phyloP scores from a whole-genome alignment of 202 grass and related monocot genomes.

The Zoysia matrella region DNA sequence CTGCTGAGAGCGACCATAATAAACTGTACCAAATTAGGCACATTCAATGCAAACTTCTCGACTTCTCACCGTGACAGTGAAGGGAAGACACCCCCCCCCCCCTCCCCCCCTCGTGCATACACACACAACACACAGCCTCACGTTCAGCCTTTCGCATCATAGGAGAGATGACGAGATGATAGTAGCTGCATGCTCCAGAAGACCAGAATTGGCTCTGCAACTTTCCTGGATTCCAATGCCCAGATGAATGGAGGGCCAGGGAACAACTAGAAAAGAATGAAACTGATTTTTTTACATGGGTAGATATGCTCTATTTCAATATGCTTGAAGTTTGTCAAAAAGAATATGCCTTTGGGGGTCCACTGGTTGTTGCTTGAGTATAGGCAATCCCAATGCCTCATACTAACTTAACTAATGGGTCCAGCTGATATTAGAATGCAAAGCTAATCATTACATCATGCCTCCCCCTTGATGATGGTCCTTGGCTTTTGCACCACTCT shows the following conservation, averaged over 20 bases:
- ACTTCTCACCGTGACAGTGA: slow-evolving; percentile 2
- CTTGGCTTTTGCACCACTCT: slow-evolving; percentile 42
- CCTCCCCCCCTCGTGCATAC: no score
- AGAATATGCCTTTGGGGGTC: slow-evolving; percentile 28
- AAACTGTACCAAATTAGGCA: slow-evolving; percentile 23
- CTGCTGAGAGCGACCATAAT: slow-evolving; percentile 43
- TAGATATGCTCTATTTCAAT: slow-evolving; percentile 49
- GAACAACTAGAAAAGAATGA: slow-evolving; percentile 40
- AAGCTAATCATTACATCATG: slow-evolving; percentile 54
- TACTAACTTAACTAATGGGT: slow-evolving; percentile 49
- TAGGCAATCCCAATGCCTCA: slow-evolving; percentile 55
- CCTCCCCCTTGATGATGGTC: slow-evolving; percentile 43
- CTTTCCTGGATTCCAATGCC: slow-evolving; percentile 59
- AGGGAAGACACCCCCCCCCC: neutral
- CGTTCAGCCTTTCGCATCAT: slow-evolving; percentile 50
- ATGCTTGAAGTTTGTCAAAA: slow-evolving; percentile 48
- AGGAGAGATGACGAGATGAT: slow-evolving; percentile 9
- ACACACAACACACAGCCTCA: slow-evolving; percentile 19
- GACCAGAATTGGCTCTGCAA: slow-evolving; percentile 36
- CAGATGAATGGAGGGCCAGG: slow-evolving; percentile 39
- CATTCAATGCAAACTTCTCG: slow-evolving; percentile 36
- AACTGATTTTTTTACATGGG: slow-evolving; percentile 41
- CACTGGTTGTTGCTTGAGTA: slow-evolving; percentile 46
- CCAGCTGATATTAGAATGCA: slow-evolving; percentile 37
- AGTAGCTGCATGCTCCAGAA: slow-evolving; percentile 39